Evolutionary conservation across 2,329 filamentous ascomycete genomes (phyloP).

Genomic region (Dactylellina sp.): DNA sequence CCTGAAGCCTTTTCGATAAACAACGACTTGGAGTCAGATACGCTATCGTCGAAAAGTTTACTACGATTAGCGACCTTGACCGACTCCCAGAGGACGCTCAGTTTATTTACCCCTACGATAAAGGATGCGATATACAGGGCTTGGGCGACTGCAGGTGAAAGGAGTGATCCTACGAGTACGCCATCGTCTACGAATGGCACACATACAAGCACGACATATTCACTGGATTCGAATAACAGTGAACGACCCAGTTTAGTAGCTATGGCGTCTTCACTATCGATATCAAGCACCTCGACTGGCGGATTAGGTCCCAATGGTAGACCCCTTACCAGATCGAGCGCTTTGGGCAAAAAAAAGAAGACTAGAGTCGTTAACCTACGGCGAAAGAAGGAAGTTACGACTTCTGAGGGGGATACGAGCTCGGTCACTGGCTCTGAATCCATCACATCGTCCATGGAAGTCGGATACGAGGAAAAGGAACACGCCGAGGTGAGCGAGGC

Average conservation of each 20-base stretch:
- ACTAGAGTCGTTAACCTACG: conserved; percentile 81
- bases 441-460: conserved; percentile 70
- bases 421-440: conserved; percentile 49
- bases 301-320: conserved; percentile 55
- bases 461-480: conserved; percentile 65
- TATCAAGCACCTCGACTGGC: conserved; percentile 50
- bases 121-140: conserved; percentile 90
- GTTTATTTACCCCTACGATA: conserved; percentile 91
- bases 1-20: conserved; percentile 72
- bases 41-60: conserved; percentile 96
- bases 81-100: conserved; percentile 89
- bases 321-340: conserved; percentile 69
- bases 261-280: conserved; percentile 47
- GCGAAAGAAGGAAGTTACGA: conserved; percentile 66
- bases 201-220: conserved; percentile 72
- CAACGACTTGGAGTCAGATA: conserved; percentile 79
- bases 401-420: conserved; percentile 43
- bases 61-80: conserved; percentile 83
- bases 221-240: conserved; percentile 76
- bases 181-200: conserved; percentile 63
- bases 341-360: conserved; percentile 80
- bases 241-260: conserved; percentile 67
- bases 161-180: conserved; percentile 57
- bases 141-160: conserved; percentile 78
- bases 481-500: conserved; percentile 44